Conservation (phyloP, 2,329 filamentous ascomycete species). For the Xylariales sp. region DNA sequence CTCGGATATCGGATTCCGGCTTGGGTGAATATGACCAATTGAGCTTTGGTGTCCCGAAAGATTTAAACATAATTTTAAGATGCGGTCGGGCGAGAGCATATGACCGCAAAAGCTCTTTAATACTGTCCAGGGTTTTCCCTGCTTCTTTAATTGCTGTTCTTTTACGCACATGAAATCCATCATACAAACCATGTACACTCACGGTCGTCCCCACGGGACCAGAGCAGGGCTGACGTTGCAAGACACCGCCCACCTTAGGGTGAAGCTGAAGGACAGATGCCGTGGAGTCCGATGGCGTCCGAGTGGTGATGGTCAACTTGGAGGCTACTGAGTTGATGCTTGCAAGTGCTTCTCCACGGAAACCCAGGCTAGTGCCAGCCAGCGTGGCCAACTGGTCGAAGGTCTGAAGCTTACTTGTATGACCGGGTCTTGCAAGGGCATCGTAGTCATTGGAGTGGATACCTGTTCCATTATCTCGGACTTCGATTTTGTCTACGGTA, state of each 20-base stretch:
- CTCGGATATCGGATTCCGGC: conserved; percentile 41
- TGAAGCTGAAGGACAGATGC: conserved; percentile 46
- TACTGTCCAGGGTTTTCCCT: conserved; percentile 48
- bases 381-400: conserved; percentile 57
- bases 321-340: conserved; percentile 58
- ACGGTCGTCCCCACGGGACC: conserved; percentile 68
- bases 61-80: conserved; percentile 56
- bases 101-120: conserved; percentile 56
- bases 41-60: conserved; percentile 47
- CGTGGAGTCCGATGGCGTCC: conserved; percentile 55
- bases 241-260: conserved; percentile 34
- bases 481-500: conserved; percentile 64
- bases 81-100: conserved; percentile 64
- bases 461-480: conserved; percentile 71
- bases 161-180: conserved; percentile 58
- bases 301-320: conserved; percentile 59
- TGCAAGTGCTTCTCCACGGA: conserved; percentile 70
- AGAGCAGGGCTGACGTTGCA: conserved; percentile 31
- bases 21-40: conserved; percentile 62
- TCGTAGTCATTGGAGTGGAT: conserved; percentile 60
- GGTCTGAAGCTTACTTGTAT: conserved; percentile 69
- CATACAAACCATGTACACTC: conserved; percentile 54
- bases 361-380: conserved; percentile 62
- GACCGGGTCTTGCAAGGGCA: conserved; percentile 58
- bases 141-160: conserved; percentile 54